These are phyloP conservation scores for Ampelomyces quisqualis DNA, from an alignment of 2,329 filamentous ascomycete genomes.

Conservation along the genomic window DNA sequence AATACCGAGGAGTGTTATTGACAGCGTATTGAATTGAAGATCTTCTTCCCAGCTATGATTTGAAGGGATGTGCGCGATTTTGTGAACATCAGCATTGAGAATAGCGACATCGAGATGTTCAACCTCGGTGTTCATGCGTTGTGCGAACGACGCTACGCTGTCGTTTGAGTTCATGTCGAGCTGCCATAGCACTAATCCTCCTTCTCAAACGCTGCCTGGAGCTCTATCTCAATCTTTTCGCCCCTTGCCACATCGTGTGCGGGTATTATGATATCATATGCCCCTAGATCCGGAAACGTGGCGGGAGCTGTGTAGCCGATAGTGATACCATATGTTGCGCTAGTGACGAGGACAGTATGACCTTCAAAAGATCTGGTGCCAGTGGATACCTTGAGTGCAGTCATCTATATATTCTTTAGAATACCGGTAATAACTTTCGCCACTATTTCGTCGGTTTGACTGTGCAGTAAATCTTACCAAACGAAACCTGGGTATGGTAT, in stretches of 20 bases:
- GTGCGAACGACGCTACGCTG: not conserved
- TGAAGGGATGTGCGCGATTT: not conserved
- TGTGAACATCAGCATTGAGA: not conserved
- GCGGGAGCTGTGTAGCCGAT: not conserved
- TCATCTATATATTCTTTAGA: not conserved
- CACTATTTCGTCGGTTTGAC: no score
- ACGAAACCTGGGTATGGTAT: no score
- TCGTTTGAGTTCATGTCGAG: not conserved
- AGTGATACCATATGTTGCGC: not conserved
- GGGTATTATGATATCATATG: not conserved
- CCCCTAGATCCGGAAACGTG: not conserved
- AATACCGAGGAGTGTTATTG: not conserved
- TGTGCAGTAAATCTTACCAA: no score
- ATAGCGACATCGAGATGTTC: not conserved
- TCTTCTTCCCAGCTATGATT: not conserved
- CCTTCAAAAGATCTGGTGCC: not conserved
- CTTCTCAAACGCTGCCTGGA: not conserved
- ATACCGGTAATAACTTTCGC: not conserved
- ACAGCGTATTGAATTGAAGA: not conserved
- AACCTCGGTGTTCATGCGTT: not conserved
- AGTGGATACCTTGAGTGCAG: not conserved
- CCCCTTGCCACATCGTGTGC: not conserved
- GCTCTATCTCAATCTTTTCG: not conserved
- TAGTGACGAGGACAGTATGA: not conserved
- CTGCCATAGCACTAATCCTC: not conserved